Evolutionary conservation across 305 asterid genomes (phyloP).

Genomic region (Rubia peregrina): DNA sequence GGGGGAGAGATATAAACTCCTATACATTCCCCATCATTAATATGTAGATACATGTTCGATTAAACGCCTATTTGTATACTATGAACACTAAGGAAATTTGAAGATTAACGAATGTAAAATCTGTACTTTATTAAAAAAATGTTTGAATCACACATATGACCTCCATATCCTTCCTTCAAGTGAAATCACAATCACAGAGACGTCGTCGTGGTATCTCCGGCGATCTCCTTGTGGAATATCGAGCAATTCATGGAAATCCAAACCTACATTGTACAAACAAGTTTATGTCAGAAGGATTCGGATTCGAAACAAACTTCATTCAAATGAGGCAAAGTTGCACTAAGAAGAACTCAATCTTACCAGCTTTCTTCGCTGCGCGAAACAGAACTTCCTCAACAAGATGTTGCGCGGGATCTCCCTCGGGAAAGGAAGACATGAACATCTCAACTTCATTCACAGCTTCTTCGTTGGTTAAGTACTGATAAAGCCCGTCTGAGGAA

Average conservation of each 20-base stretch:
- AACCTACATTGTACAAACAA: constrained; percentile 33
- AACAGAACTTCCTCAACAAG: constrained; percentile 75
- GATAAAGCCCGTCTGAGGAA: constrained; percentile 90
- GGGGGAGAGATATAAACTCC: constrained; percentile 25
- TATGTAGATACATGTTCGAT: constrained; percentile 15
- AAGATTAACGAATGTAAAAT: constrained; percentile 8
- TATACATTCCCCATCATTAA: constrained; percentile 37
- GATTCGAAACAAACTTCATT: neutral
- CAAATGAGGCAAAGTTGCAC: no score
- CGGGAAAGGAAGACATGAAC: constrained; percentile 71
- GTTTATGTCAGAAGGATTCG: neutral
- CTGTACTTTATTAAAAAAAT: no score
- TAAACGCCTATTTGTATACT: constrained; percentile 21
- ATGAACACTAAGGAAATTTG: constrained; percentile 20
- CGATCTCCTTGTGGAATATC: constrained; percentile 70
- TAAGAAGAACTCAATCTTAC: constrained; percentile 20
- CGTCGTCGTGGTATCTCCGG: constrained; percentile 59
- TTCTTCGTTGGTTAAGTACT: constrained; percentile 82
- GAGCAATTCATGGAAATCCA: constrained; percentile 76
- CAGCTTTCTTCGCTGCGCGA: constrained; percentile 89
- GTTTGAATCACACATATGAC: neutral
- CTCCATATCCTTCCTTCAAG: no score
- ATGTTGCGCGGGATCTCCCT: constrained; percentile 97
- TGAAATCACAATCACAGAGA: constrained; percentile 32
- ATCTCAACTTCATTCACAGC: constrained; percentile 70